Conservation (phyloP, 768 basidiomycete species). For the Tubosaeta brunneosetosa region DNA sequence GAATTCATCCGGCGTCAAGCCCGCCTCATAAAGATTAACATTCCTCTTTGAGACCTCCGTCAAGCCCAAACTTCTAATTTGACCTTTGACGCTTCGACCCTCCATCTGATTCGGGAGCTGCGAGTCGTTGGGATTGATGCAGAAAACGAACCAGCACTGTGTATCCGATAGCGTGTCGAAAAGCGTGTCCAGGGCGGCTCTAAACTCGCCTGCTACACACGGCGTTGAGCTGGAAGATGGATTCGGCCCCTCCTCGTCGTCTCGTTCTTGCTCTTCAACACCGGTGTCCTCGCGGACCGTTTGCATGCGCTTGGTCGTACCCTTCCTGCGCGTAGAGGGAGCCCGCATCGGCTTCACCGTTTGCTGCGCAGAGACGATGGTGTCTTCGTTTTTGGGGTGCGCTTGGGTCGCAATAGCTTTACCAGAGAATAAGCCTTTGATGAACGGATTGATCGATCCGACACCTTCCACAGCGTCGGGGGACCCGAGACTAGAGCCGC, state of each 20-base stretch:
- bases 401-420: constrained; percentile 90
- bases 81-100: constrained; percentile 85
- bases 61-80: constrained; percentile 78
- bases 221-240: constrained; percentile 38
- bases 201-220: constrained; percentile 88
- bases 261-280: constrained; percentile 46
- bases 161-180: constrained; percentile 88
- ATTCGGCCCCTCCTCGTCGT: constrained; percentile 37
- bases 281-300: constrained; percentile 30
- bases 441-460: constrained; percentile 87
- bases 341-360: constrained; percentile 91
- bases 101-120: constrained; percentile 94
- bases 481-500: constrained; percentile 44
- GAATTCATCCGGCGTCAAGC: constrained; percentile 84
- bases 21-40: constrained; percentile 71
- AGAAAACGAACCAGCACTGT: constrained; percentile 88
- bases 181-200: constrained; percentile 75
- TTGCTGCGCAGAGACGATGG: constrained; percentile 92
- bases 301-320: constrained; percentile 53
- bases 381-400: constrained; percentile 90
- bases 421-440: constrained; percentile 82
- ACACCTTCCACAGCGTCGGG: constrained; percentile 55
- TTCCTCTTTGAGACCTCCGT: constrained; percentile 70
- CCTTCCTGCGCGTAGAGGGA: constrained; percentile 83
- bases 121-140: constrained; percentile 91